Conservation (phyloP, 1,284 basidiomycete genomes). For the Ceratobasidium sp. region DNA sequence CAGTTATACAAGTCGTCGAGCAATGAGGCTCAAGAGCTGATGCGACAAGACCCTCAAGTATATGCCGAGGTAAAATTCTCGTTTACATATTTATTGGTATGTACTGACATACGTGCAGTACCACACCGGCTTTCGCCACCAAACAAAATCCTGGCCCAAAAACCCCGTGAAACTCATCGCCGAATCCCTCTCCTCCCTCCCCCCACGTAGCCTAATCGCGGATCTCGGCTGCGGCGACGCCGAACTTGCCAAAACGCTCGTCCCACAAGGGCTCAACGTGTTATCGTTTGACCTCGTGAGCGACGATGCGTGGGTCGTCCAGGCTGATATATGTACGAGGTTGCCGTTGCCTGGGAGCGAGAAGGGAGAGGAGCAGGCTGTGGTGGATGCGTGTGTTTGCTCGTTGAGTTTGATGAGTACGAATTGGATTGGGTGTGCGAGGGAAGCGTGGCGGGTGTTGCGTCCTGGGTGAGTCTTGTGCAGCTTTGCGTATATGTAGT, state of each 20-base stretch:
- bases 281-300: constrained; percentile 87
- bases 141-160: constrained; percentile 91
- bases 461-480: constrained; percentile 75
- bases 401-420: constrained; percentile 97
- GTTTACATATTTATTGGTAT: constrained; percentile 26
- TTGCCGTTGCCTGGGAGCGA: constrained; percentile 88
- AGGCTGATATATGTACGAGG: constrained; percentile 81
- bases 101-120: constrained; percentile 70
- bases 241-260: constrained; percentile 81
- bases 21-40: constrained; percentile 78
- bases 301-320: constrained; percentile 78
- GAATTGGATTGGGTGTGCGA: constrained; percentile 93
- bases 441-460: constrained; percentile 91
- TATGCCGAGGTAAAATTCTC: constrained; percentile 76
- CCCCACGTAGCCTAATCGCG: constrained; percentile 80
- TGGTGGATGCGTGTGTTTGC: constrained; percentile 94
- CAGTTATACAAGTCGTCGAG: constrained; percentile 87
- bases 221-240: constrained; percentile 98
- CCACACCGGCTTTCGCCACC: constrained; percentile 88
- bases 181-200: constrained; percentile 67
- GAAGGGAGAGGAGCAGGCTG: constrained; percentile 64
- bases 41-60: constrained; percentile 81
- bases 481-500: constrained; percentile 7
- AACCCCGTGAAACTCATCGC: constrained; percentile 88
- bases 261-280: constrained; percentile 77